Percentiles rank a stretch among this genome's conserved stretches.
Evolutionary conservation across 225 moss, liverwort and hornwort genomes (phyloP).

Genomic region (Thuidium tamariscinum): DNA sequence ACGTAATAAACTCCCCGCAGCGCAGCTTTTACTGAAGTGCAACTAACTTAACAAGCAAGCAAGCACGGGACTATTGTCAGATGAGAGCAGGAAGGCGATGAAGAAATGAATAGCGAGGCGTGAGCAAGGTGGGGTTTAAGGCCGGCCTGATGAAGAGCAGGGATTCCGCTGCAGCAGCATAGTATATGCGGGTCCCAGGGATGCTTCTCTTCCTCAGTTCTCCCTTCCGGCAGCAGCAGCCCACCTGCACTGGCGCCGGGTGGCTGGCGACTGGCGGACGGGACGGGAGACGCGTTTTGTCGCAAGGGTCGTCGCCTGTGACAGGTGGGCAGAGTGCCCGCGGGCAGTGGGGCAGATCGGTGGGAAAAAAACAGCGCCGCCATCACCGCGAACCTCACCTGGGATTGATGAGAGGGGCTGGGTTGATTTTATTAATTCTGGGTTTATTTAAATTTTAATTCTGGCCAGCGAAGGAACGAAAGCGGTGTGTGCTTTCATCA

Average conservation of each 20-base stretch:
- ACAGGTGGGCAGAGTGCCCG: not conserved
- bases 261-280: not conserved
- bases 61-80: not conserved
- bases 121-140: not conserved
- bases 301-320: not conserved
- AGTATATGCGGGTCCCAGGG: not conserved
- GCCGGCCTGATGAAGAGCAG: not conserved
- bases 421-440: not conserved
- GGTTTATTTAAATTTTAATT: not conserved
- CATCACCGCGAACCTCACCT: not conserved
- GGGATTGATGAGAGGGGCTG: not conserved
- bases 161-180: constrained; percentile 2
- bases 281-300: not conserved
- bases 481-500: not conserved
- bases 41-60: not conserved
- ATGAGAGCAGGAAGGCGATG: not conserved
- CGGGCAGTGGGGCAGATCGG: not conserved
- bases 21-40: not conserved
- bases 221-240: not conserved
- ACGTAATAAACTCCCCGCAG: not conserved
- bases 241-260: not conserved
- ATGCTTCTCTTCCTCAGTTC: not conserved
- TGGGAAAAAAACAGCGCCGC: not conserved
- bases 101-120: not conserved
- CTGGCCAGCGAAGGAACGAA: not conserved